These are phyloP conservation scores for Thinopyrum obtusiflorum DNA, from an alignment of 202 grass and related monocot species.

Conservation along the genomic window DNA sequence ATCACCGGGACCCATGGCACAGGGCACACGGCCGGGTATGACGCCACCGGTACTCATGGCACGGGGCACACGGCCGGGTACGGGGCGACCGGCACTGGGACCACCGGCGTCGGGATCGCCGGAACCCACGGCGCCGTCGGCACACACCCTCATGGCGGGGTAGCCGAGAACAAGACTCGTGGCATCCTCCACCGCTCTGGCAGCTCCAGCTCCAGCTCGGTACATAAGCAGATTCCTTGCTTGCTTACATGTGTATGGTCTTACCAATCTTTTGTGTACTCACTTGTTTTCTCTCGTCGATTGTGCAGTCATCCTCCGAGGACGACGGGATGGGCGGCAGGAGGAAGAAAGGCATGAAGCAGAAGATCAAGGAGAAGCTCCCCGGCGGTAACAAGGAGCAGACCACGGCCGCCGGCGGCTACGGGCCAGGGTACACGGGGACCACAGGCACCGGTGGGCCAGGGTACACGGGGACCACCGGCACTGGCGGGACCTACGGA, in stretches of 20 bases:
- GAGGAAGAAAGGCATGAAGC: background rate
- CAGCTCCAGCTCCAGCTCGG: background rate
- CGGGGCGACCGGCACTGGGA: background rate
- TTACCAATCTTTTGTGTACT: background rate
- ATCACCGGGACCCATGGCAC: too few relatives aligned
- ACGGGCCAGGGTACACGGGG: background rate
- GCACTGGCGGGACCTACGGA: background rate
- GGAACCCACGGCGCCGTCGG: background rate
- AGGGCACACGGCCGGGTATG: too few relatives aligned
- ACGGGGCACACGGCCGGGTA: background rate
- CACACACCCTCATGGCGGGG: background rate
- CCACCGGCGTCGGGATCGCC: background rate
- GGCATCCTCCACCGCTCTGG: background rate
- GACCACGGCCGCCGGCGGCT: background rate
- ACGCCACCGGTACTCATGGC: background rate
- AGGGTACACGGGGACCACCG: too few relatives aligned
- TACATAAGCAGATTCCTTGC: background rate
- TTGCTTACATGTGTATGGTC: background rate
- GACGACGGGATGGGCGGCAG: background rate
- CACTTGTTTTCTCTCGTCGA: background rate
- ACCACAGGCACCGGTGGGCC: too few relatives aligned
- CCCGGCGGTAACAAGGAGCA: background rate
- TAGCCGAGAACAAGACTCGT: background rate
- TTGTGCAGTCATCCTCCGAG: background rate
- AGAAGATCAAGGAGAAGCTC: background rate